Evolutionary conservation across 1,139 yeast species (phyloP).

Genomic region (Pichia sp.): DNA sequence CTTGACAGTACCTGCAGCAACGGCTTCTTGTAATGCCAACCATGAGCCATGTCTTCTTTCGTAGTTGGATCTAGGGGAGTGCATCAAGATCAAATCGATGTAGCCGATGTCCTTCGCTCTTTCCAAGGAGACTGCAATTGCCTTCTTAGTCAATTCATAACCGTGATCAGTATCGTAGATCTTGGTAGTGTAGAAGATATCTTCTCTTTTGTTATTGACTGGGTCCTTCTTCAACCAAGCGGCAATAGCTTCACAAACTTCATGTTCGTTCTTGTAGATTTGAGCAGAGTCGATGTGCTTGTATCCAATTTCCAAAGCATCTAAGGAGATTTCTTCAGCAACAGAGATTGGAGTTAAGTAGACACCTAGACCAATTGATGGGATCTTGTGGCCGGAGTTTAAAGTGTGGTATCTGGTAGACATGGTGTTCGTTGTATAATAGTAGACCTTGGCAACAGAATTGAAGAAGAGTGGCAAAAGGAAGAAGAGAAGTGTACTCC

Average conservation of each 20-base stretch:
- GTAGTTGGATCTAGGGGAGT: conserved; percentile 39
- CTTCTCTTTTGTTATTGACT: conserved; percentile 36
- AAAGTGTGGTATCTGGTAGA: conserved; percentile 19
- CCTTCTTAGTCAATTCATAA: conserved; percentile 40
- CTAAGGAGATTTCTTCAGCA: conserved; percentile 43
- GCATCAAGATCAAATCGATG: conserved; percentile 43
- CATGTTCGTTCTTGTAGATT: conserved; percentile 55
- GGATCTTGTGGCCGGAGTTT: conserved; percentile 47
- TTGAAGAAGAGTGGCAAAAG: too few species aligned
- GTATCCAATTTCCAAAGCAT: conserved; percentile 62
- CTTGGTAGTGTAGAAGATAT: conserved; percentile 37
- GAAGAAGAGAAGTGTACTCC: too few species aligned
- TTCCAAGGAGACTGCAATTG: conserved; percentile 37
- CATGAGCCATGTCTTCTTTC: conserved; percentile 42
- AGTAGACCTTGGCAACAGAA: too few species aligned
- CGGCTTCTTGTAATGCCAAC: conserved; percentile 44
- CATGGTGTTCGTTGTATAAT: too few species aligned
- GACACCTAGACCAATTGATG: conserved; percentile 59
- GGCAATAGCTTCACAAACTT: conserved; percentile 50
- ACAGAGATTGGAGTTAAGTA: conserved; percentile 44
- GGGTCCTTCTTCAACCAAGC: conserved; percentile 44
- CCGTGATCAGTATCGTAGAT: conserved; percentile 40
- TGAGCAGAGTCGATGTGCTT: conserved; percentile 69
- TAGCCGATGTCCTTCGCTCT: conserved; percentile 43
- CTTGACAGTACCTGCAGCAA: conserved; percentile 34